Conservation (phyloP, 2,329 filamentous ascomycete genomes). For the Fusarium sp. region DNA sequence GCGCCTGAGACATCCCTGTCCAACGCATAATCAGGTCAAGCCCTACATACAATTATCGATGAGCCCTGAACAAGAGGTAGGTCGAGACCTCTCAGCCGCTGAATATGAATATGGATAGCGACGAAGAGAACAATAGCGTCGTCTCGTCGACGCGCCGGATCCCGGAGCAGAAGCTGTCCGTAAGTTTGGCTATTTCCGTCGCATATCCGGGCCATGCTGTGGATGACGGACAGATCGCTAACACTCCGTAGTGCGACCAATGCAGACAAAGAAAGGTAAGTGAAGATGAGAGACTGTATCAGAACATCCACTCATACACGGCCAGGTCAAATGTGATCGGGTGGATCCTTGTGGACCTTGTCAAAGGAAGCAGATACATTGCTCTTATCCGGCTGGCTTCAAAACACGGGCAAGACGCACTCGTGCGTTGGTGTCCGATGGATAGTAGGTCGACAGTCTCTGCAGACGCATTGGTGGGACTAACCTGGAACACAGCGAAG, state of each 20-base stretch:
- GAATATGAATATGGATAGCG: neutral
- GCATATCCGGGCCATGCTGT: no score
- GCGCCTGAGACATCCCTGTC: neutral
- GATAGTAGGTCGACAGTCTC: neutral
- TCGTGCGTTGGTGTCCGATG: neutral
- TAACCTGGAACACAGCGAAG: neutral
- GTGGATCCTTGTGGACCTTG: constrained; percentile 14
- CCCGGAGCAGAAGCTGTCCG: constrained; percentile 18
- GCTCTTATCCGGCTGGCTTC: constrained; percentile 16
- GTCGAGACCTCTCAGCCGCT: neutral
- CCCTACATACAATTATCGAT: neutral
- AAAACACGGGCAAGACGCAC: constrained; percentile 6
- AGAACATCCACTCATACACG: fast-evolving
- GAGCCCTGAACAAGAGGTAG: neutral
- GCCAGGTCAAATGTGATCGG: constrained; percentile 15
- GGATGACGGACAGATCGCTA: no score
- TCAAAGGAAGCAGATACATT: constrained; percentile 2
- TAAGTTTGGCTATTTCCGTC: neutral
- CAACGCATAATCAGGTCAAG: neutral
- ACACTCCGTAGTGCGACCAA: constrained; percentile 1
- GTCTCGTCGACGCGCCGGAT: neutral
- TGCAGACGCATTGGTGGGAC: fast-evolving
- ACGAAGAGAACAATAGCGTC: neutral
- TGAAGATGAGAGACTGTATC: fast-evolving
- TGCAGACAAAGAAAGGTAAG: constrained; percentile 14